Evolutionary conservation across 352 stramenopile genomes (phyloP), one percentile per base, ranked within the genome.

Genomic region (Pythium scleroteichum): DNA sequence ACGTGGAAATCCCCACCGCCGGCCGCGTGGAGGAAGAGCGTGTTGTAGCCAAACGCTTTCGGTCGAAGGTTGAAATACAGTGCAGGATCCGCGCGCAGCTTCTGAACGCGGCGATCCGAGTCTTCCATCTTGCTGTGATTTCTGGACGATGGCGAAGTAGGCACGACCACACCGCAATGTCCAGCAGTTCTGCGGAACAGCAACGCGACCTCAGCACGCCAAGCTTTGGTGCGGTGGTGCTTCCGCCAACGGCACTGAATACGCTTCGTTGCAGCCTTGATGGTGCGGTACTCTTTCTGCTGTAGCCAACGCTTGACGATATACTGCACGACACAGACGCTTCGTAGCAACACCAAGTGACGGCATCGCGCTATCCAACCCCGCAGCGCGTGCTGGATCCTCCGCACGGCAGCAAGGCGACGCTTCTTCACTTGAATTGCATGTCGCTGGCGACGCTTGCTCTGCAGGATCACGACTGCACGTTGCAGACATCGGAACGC

Each of bases 1-100:
- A 92, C 82, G 45, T 94, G 77, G 50, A 94, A 83, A 42, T 94
- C 84, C 0, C 84, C 80, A 38, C 76, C 80, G 12, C 66, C 68
- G 3, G 84, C 80, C 12, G 69, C 79, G 29, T 91, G 72, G 23
- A 91, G 84, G 40, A 94, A 86, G 5, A 94, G 59, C 39, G 82
- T 81, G 59, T 92, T 90, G 59, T 83, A 90, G 0, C 75, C 72
- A 42, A 72, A 85, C 7, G 64, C 55, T 2, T 70, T 68, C 3
- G 83, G 84, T 2, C 76, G 82, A 41, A 94, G 50, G 16, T 62
- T 49, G 26, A 87, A 85, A 41, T 80, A 89, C 3, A 88, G 49
- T 4, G 66, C 40, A 14, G 84, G 75, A 10, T 79, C 60, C 27
- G 57, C 55, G 0, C 84, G 77, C 7, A 94, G 57, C 24, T 76